These are phyloP conservation scores for Clavispora santaluciae DNA, from an alignment of 805 yeast genomes.

Conservation along the genomic window DNA sequence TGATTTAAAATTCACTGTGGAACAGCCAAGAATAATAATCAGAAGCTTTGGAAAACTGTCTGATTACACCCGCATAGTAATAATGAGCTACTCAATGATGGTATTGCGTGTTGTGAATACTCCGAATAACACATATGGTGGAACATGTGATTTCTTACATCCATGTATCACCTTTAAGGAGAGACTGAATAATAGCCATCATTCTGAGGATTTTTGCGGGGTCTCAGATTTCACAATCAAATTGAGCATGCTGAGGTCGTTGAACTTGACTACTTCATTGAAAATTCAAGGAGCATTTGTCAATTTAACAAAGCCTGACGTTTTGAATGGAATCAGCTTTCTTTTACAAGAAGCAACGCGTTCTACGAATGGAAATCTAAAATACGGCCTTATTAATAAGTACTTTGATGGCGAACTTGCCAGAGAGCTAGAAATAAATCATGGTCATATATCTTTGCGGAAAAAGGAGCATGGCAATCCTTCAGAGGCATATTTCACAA, in stretches of 20 bases:
- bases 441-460: neutral
- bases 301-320: slow-evolving; percentile 27
- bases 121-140: slow-evolving; percentile 26
- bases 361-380: slow-evolving; percentile 20
- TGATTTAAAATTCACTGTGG: slow-evolving; percentile 12
- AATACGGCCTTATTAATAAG: slow-evolving; percentile 25
- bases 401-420: slow-evolving; percentile 21
- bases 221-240: slow-evolving; percentile 16
- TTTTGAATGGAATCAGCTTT: slow-evolving; percentile 27
- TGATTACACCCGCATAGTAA: slow-evolving; percentile 21
- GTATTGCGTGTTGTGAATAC: slow-evolving; percentile 31
- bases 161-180: slow-evolving; percentile 30
- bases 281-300: slow-evolving; percentile 16
- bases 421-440: slow-evolving; percentile 3
- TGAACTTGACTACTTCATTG: slow-evolving; percentile 16
- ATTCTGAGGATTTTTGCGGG: slow-evolving; percentile 20
- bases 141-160: slow-evolving; percentile 29
- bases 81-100: slow-evolving; percentile 31
- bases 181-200: slow-evolving; percentile 8
- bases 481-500: slow-evolving; percentile 6
- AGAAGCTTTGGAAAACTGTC: slow-evolving; percentile 14
- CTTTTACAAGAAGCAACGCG: slow-evolving; percentile 24
- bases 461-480: neutral
- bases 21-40: slow-evolving; percentile 18
- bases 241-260: slow-evolving; percentile 23